A percentile compares a stretch with the other conserved stretches of the same genome.
Evolutionary conservation across 2,329 filamentous ascomycete species (phyloP).

Genomic region (Hansfordia pulvinata): DNA sequence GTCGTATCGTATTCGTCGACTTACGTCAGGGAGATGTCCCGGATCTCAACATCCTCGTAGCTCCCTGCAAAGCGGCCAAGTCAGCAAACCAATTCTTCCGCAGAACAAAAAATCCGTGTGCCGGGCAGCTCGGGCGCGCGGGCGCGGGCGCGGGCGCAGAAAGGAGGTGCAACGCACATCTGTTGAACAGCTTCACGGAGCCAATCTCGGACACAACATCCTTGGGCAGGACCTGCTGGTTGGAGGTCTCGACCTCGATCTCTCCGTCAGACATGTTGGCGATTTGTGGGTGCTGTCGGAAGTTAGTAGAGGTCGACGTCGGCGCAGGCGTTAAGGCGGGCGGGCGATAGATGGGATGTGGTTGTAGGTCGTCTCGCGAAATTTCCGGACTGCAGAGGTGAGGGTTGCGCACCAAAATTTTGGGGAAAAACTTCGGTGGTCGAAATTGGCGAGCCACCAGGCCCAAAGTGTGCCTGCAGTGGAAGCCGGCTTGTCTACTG

Average conservation of each 20-base stretch:
- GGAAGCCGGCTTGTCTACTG: no score
- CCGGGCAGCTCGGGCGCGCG: slow-evolving; percentile 5
- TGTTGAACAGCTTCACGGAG: slow-evolving; percentile 72
- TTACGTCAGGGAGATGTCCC: slow-evolving; percentile 99
- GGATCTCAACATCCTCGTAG: slow-evolving; percentile 99
- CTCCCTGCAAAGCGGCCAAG: slow-evolving; percentile 28
- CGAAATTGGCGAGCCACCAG: no score
- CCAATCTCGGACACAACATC: slow-evolving; percentile 65
- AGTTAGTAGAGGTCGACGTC: no score
- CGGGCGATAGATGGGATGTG: no score
- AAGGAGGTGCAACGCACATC: slow-evolving; percentile 19
- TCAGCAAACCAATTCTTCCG: no score
- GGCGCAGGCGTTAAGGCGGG: no score
- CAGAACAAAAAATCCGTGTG: slow-evolving; percentile 2
- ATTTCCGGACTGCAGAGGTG: no score
- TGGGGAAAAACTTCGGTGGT: no score
- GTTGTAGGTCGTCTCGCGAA: no score
- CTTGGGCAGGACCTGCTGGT: slow-evolving; percentile 59
- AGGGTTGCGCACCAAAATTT: no score
- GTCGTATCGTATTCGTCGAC: slow-evolving; percentile 23
- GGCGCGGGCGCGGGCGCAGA: no score
- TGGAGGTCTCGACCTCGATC: slow-evolving; percentile 61
- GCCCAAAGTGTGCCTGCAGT: no score
- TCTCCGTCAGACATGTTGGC: slow-evolving; percentile 70
- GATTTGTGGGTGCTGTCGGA: slow-evolving; percentile 1